phyloP scores from a whole-genome alignment of 2,329 filamentous ascomycete genomes.

The Fonsecaea nubica region DNA sequence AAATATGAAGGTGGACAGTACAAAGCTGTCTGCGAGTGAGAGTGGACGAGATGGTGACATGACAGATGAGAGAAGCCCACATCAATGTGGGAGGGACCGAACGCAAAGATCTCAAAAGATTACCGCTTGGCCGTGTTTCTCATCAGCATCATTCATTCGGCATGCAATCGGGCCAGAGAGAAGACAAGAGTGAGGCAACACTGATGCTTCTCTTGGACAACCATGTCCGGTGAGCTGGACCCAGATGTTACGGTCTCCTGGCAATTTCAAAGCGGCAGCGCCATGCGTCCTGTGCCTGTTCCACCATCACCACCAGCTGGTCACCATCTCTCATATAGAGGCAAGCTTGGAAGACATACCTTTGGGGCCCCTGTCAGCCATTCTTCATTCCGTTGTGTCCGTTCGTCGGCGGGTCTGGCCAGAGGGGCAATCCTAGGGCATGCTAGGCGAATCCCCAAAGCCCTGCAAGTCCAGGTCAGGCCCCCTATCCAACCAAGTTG shows the following conservation, averaged over 20 bases:
- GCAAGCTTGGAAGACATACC: neutral
- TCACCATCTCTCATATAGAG: neutral
- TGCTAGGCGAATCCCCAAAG: neutral
- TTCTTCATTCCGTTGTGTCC: neutral
- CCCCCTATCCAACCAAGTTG: neutral
- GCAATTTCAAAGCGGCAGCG: neutral
- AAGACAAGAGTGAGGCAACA: neutral
- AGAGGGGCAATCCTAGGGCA: neutral
- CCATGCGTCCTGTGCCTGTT: neutral
- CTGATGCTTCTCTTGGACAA: neutral
- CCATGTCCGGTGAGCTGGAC: neutral
- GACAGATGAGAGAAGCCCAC: neutral
- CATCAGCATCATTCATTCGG: neutral
- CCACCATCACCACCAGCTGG: neutral
- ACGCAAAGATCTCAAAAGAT: neutral
- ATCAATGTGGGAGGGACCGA: neutral
- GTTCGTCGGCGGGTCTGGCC: neutral
- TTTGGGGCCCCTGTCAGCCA: neutral
- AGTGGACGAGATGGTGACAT: neutral
- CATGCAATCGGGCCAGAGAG: neutral
- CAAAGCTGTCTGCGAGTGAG: neutral
- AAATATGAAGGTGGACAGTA: neutral
- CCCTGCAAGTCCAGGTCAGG: neutral
- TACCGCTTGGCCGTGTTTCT: neutral
- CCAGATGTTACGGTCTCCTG: neutral